Base-by-base conservation (phyloP, 2,329 filamentous ascomycete species). In the Claviceps maximensis region DNA sequence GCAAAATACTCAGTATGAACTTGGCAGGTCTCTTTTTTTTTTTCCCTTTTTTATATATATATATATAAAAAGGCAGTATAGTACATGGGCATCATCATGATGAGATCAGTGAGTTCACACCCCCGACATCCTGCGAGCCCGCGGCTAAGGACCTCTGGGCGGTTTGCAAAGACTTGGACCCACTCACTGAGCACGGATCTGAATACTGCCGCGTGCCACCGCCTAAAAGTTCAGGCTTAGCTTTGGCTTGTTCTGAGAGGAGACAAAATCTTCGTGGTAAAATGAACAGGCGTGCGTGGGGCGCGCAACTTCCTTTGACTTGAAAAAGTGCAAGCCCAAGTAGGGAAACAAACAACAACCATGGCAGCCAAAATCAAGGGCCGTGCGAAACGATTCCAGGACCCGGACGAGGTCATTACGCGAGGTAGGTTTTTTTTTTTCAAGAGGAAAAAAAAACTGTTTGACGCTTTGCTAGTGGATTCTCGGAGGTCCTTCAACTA, bases 301-400 rank as follows among this genome's bases (percentile, higher is more conserved):
- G 62, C 53, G 27, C 27, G 27, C 27, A 31, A 23, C 17, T 38
- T 21, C 29, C 27, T 15, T 13, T 19, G 27, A 17, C 19, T 36
- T 17, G 21, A 36, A 36, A 36, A 42, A 57, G 52, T 57, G 50
- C 53, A 56, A 52, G 53, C 45, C 10, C 9, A 21, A 55, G 55
- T 49, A 49, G 58, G 46, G 45, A 41, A 40, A 58, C n/a, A n/a
- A n/a, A n/a, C n/a, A n/a, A n/a, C n/a, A n/a, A 55, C 71, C 60
- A 83, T 83, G 74, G 71, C 69, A 74, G 71, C 69, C 29, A 75
- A 71, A 58, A 55, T 67, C 59, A 78, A 74, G 56, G 74, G 77
- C 51, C 73, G 78, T 47, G 77, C 79, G 47, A 75, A 79, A 64
- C 74, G 83, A 46, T 74, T 87, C 58, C 75, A 79, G 53, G 79